Base-by-base conservation (phyloP, 2,329 filamentous ascomycete genomes). In the Arthrobotrys entomopaga region DNA sequence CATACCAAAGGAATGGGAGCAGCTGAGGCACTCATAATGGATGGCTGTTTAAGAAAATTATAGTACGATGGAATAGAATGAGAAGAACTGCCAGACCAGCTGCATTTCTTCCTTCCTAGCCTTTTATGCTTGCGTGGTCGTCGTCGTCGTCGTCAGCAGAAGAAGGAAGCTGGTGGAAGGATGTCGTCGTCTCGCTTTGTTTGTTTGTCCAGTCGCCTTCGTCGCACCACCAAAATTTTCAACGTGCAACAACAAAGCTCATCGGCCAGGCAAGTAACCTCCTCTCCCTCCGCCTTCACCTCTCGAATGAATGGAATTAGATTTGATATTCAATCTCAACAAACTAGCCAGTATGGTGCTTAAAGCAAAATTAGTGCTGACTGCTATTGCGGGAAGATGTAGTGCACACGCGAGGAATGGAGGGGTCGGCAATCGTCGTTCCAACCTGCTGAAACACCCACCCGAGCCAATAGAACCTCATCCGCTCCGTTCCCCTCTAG, bases 1-100 rank as follows among this genome's bases (percentile, higher is more conserved):
- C 46, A 20, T 76, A 78, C 77, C 54, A 72, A 69, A n/a, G 77
- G 76, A 67, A 78, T 77, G 20, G 77, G 77, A 13, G 63, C 76
- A 16, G 77, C 67, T 11, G 65, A 76, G 38, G 73, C 70, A 53
- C 67, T 78, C 77, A 78, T 78, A 19, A 29, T 63, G 60, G 19
- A 26, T 16, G 19, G 8, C 19, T 10, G 11, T 19, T 34, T 34
- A 10, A 34, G 29, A 34, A 34, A 8, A 5, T 34, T 34, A 34
- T 7, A 34, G 29, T 10, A 34, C 3, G 29, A 8, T 34, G 6
- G 42, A 19, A 15, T 46, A n/a, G 42, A 19, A n/a, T 4, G 42
- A 46, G 42, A 46, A 8, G 3, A 46, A 46, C 15, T 46, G 11
- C n/a, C 42, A 3, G 42, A 7, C 15, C 2, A 3, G 42, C 42